phyloP scores from a whole-genome alignment of 805 yeast genomes.

The Komagataella mondaviorum region DNA sequence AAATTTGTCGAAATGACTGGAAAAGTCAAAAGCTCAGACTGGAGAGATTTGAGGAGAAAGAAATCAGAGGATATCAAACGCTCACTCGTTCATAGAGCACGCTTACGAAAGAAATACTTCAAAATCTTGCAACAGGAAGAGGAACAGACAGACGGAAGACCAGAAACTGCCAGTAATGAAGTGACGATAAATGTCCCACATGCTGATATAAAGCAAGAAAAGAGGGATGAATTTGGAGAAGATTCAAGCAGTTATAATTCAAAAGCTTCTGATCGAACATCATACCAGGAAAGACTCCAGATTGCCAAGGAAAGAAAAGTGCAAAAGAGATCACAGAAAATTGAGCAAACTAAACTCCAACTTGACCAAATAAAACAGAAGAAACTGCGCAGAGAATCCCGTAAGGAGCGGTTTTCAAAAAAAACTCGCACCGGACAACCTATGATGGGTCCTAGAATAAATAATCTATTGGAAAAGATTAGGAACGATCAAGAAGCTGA shows the following conservation, averaged over 20 bases:
- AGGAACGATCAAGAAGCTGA: constrained; percentile 24
- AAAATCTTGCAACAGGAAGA: constrained; percentile 70
- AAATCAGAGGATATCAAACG: constrained; percentile 52
- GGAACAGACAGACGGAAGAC: constrained; percentile 22
- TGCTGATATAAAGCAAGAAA: constrained; percentile 3
- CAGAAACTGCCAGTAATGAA: constrained; percentile 1
- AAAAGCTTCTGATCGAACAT: constrained; percentile 11
- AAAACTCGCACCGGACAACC: constrained; percentile 79
- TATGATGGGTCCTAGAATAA: constrained; percentile 79
- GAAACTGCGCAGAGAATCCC: constrained; percentile 29
- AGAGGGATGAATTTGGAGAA: constrained; percentile 8
- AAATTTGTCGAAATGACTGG: background rate
- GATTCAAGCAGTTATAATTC: constrained; percentile 19
- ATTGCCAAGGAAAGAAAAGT: constrained; percentile 32
- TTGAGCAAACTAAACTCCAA: constrained; percentile 22
- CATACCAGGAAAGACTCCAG: constrained; percentile 30
- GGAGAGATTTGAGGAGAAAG: constrained; percentile 5
- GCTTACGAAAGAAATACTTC: constrained; percentile 70
- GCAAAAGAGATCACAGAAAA: constrained; percentile 24
- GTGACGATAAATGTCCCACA: background rate
- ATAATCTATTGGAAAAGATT: constrained; percentile 64
- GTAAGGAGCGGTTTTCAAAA: constrained; percentile 26
- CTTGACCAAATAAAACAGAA: constrained; percentile 18
- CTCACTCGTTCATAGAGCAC: constrained; percentile 67
- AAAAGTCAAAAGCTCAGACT: constrained; percentile 11